phyloP scores from a whole-genome alignment of 1,284 basidiomycete species.

The Sporisorium iseilematis-ciliati region DNA sequence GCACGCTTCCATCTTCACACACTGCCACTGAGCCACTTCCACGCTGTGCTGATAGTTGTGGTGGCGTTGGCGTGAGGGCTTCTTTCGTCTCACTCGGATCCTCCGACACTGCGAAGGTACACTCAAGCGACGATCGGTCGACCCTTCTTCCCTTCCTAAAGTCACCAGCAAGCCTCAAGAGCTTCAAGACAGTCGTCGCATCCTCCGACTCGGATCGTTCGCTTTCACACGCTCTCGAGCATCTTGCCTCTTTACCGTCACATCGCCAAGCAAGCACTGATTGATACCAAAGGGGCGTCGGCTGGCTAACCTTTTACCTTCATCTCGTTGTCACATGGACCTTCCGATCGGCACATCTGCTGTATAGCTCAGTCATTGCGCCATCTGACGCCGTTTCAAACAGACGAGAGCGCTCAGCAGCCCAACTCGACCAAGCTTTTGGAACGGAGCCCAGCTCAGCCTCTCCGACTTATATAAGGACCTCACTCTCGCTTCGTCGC shows the following conservation, averaged over 20 bases:
- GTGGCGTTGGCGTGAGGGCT: neutral
- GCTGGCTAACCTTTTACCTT: neutral
- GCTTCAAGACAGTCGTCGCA: neutral
- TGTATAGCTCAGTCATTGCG: neutral
- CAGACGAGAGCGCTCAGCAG: no score
- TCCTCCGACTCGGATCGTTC: neutral
- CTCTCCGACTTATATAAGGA: neutral
- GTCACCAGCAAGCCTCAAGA: neutral
- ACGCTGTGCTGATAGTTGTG: neutral
- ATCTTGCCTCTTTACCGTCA: neutral
- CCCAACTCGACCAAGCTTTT: neutral
- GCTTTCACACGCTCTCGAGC: neutral
- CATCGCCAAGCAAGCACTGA: neutral
- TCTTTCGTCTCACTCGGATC: neutral
- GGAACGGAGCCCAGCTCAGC: neutral
- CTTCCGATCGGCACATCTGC: neutral
- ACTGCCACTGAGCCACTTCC: neutral
- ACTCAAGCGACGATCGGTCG: neutral
- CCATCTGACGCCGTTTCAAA: neutral
- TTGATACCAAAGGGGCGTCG: neutral
- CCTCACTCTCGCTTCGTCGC: neutral
- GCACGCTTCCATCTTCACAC: slow-evolving; percentile 1
- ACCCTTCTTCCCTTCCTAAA: no score
- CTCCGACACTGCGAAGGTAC: neutral
- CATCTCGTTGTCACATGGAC: neutral